Percentiles rank a stretch among this genome's conserved stretches.
phyloP scores from a whole-genome alignment of 768 basidiomycete genomes.

The Boletellus ananiceps region DNA sequence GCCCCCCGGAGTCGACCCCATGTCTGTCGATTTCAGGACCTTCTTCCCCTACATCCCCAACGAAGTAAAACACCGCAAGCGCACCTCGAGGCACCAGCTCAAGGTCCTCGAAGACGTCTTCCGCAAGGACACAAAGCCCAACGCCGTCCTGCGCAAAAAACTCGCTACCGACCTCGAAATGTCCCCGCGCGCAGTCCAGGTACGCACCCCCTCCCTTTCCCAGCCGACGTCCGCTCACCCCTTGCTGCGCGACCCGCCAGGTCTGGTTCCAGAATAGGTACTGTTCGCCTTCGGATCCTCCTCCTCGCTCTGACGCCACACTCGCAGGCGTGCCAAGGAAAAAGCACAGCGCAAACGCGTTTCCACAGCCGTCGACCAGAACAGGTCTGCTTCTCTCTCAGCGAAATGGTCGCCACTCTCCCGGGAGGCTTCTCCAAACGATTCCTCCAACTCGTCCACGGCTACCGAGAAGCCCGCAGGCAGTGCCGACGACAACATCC shows the following conservation, averaged over 20 bases:
- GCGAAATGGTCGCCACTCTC: conserved; percentile 6
- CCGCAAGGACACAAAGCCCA: conserved; percentile 87
- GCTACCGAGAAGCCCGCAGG: conserved; percentile 37
- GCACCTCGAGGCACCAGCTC: conserved; percentile 86
- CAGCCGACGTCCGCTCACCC: conserved; percentile 18
- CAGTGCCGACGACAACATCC: conserved; percentile 13
- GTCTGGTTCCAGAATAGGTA: conserved; percentile 92
- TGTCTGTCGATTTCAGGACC: conserved; percentile 69
- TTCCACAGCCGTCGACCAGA: conserved; percentile 18
- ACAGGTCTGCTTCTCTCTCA: conserved; percentile 4
- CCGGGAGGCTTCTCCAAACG: conserved; percentile 28
- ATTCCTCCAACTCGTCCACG: conserved; percentile 33
- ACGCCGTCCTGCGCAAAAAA: conserved; percentile 70
- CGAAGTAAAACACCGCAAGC: conserved; percentile 90
- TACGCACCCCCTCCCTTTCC: conserved; percentile 34
- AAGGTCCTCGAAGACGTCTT: conserved; percentile 87
- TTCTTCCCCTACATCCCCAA: conserved; percentile 88
- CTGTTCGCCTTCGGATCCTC: conserved; percentile 10
- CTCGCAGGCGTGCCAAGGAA: conserved; percentile 73
- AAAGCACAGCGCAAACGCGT: conserved; percentile 62
- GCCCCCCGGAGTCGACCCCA: conserved; percentile 56
- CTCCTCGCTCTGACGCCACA: conserved; percentile 9
- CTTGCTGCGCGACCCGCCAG: conserved; percentile 35
- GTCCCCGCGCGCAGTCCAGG: conserved; percentile 94
- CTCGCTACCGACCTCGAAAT: conserved; percentile 83